Conservation (phyloP, 2,329 filamentous ascomycete genomes). For the Botrytis byssoidea region DNA sequence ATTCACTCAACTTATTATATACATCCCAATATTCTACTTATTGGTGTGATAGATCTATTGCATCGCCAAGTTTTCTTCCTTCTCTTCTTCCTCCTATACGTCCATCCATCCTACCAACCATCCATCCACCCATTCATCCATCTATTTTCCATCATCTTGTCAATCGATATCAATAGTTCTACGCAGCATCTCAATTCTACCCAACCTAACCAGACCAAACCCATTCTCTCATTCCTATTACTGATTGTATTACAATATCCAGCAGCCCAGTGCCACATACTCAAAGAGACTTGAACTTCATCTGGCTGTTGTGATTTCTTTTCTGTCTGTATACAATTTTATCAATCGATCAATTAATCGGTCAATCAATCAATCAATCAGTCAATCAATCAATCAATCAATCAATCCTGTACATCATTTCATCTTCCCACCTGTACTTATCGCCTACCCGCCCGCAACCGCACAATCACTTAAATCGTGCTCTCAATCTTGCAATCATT, state of each 20-base stretch:
- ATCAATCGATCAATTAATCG: neutral
- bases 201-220: neutral
- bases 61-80: neutral
- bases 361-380: neutral
- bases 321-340: neutral
- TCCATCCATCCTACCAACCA: neutral
- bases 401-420: neutral
- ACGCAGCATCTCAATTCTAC: neutral
- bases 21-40: neutral
- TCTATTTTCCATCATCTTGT: neutral
- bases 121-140: neutral
- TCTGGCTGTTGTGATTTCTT: neutral
- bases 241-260: neutral
- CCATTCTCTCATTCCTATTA: neutral
- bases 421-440: neutral
- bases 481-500: constrained; percentile 5
- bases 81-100: neutral
- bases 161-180: neutral
- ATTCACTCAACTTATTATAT: neutral
- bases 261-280: neutral
- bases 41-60: neutral
- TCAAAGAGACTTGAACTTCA: neutral
- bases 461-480: neutral
- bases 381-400: neutral
- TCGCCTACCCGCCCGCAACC: constrained; percentile 4